Evolutionary conservation across 352 stramenopile species (phyloP).

Genomic region (Elongisporangium undulatum): DNA sequence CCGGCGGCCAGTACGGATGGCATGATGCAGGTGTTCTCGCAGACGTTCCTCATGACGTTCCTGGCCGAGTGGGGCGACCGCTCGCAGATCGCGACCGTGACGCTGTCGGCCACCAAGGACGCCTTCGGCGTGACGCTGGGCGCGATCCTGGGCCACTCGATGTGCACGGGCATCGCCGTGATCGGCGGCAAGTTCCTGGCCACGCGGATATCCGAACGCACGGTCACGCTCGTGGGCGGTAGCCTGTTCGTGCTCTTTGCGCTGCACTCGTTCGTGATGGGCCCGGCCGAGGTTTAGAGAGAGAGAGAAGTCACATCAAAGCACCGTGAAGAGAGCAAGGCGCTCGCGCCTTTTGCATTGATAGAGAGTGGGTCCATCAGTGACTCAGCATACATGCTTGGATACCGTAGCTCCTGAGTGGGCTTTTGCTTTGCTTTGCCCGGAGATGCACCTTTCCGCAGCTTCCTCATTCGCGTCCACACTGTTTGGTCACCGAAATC

Average conservation of each 20-base stretch:
- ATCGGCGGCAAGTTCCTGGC: constrained; percentile 97
- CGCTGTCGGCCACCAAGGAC: constrained; percentile 95
- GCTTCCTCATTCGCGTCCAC: too few species aligned
- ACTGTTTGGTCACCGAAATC: too few species aligned
- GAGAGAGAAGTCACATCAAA: background rate
- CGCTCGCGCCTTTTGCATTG: too few species aligned
- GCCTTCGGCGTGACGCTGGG: constrained; percentile 94
- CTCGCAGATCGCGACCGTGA: constrained; percentile 99
- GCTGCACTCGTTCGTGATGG: constrained; percentile 94
- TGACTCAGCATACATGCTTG: too few species aligned
- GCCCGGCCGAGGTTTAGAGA: constrained; percentile 26
- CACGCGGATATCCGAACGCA: constrained; percentile 96
- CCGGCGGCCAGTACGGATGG: constrained; percentile 23
- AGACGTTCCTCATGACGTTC: constrained; percentile 98
- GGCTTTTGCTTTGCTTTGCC: too few species aligned
- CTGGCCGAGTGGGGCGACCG: constrained; percentile 98
- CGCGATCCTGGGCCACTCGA: constrained; percentile 95
- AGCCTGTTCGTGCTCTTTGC: constrained; percentile 97
- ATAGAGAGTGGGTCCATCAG: too few species aligned
- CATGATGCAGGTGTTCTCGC: constrained; percentile 89
- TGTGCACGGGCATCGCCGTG: constrained; percentile 98
- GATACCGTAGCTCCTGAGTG: too few species aligned
- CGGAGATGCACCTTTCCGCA: too few species aligned
- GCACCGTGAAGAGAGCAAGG: background rate
- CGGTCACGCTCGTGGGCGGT: constrained; percentile 94